Conservation (phyloP, 2,329 filamentous ascomycete genomes). For the Cryphonectria japonica region DNA sequence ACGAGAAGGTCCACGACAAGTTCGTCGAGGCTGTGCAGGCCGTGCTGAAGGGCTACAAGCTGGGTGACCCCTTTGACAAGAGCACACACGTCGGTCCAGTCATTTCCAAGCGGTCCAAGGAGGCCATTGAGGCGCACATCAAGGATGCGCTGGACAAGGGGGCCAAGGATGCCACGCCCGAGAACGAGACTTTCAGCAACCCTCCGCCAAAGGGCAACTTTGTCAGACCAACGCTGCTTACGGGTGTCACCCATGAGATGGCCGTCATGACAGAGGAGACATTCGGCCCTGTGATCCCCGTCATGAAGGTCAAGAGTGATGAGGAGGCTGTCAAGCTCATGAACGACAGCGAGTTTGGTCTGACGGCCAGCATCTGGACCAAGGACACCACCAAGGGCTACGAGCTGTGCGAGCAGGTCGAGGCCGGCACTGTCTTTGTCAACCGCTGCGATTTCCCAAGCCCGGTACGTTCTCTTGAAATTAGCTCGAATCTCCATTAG, state of each 20-base stretch:
- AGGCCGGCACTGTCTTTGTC: constrained; percentile 94
- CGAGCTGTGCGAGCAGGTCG: constrained; percentile 76
- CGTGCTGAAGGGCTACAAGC: constrained; percentile 78
- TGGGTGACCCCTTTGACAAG: constrained; percentile 85
- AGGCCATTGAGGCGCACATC: constrained; percentile 77
- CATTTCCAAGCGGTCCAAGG: constrained; percentile 77
- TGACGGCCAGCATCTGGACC: constrained; percentile 97
- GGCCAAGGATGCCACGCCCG: constrained; percentile 81
- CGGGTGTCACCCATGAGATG: constrained; percentile 81
- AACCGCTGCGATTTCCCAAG: constrained; percentile 92
- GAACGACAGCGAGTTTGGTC: constrained; percentile 93
- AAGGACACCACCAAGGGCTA: constrained; percentile 79
- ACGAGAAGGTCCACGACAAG: constrained; percentile 79
- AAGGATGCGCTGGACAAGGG: constrained; percentile 82
- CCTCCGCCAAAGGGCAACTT: constrained; percentile 83
- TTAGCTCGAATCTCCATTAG: constrained; percentile 8
- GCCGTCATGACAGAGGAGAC: constrained; percentile 91
- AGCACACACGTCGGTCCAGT: constrained; percentile 86
- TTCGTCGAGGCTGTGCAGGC: constrained; percentile 81
- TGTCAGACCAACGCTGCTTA: constrained; percentile 82
- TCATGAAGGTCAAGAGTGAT: constrained; percentile 84
- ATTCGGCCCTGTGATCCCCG: constrained; percentile 88
- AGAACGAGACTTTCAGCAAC: constrained; percentile 75
- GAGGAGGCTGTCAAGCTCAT: constrained; percentile 81
- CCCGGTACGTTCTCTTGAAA: constrained; percentile 63